Percentiles rank a stretch among this genome's conserved stretches.
Evolutionary conservation across 352 stramenopile species (phyloP).

Genomic region (Globisporangium sylvaticum): DNA sequence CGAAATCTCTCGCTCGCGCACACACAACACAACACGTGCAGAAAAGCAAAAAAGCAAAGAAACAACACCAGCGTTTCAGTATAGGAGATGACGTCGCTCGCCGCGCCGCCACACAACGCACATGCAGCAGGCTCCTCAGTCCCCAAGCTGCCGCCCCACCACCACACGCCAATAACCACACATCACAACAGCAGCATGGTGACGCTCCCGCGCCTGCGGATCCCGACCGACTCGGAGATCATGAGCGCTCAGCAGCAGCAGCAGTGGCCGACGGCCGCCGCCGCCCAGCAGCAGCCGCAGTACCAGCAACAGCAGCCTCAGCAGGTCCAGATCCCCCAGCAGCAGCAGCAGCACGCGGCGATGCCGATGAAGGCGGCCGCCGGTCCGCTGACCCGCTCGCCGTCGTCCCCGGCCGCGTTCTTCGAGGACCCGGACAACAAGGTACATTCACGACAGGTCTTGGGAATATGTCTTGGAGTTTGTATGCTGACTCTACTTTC

Average conservation of each 20-base stretch:
- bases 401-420: constrained; percentile 43
- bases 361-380: background rate
- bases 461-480: background rate
- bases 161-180: background rate
- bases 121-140: background rate
- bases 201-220: constrained; percentile 15
- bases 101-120: background rate
- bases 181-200: background rate
- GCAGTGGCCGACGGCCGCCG: background rate
- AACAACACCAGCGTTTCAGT: background rate
- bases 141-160: background rate
- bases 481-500: constrained; percentile 15
- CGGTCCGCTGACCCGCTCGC: constrained; percentile 27
- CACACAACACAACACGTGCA: too few relatives aligned
- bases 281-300: constrained; percentile 1
- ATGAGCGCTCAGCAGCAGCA: constrained; percentile 7
- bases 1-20: background rate
- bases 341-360: constrained; percentile 8
- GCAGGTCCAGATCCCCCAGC: constrained; percentile 2
- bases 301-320: background rate
- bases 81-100: background rate
- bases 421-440: constrained; percentile 30
- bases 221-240: constrained; percentile 18
- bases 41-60: background rate
- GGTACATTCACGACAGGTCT: constrained; percentile 12